Percentiles rank a stretch among this genome's conserved stretches.
Conservation (phyloP, 768 basidiomycete genomes). For the Termitomyces titanicus region DNA sequence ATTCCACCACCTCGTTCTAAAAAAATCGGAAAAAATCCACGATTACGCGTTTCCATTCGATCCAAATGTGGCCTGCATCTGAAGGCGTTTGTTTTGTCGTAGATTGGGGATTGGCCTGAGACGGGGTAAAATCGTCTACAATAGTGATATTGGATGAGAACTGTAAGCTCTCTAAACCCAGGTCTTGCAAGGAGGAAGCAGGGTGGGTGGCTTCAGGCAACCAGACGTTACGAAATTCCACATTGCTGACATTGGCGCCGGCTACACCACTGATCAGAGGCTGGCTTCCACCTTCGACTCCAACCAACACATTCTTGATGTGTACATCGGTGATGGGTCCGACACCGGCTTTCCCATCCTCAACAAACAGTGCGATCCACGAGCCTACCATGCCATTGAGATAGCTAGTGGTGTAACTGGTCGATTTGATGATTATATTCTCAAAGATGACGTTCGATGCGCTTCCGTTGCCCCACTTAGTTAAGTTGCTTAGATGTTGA, state of each 20-base stretch:
- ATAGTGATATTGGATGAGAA: slow-evolving; percentile 11
- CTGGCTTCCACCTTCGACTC: slow-evolving; percentile 5
- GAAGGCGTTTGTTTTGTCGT: neutral
- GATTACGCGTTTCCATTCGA: neutral
- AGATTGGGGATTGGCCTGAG: neutral
- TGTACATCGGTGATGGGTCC: slow-evolving; percentile 13
- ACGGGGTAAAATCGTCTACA: neutral
- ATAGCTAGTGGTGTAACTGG: slow-evolving; percentile 10
- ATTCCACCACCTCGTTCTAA: neutral
- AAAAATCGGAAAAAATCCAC: neutral
- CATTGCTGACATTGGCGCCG: slow-evolving; percentile 11
- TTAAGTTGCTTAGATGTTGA: neutral
- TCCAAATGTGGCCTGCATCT: neutral
- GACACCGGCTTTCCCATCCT: slow-evolving; percentile 14
- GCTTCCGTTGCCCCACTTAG: slow-evolving; percentile 12
- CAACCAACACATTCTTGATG: slow-evolving; percentile 13
- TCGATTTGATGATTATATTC: slow-evolving; percentile 15
- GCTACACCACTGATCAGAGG: slow-evolving; percentile 10
- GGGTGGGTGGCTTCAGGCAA: slow-evolving; percentile 3
- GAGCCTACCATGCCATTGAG: slow-evolving; percentile 14
- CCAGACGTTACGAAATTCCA: slow-evolving; percentile 9
- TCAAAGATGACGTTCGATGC: slow-evolving; percentile 13
- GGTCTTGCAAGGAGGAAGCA: slow-evolving; percentile 3
- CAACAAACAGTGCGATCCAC: slow-evolving; percentile 14
- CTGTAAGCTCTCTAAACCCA: slow-evolving; percentile 1